Base-by-base conservation (phyloP, 805 yeast genomes). In the Pichia kluyveri region DNA sequence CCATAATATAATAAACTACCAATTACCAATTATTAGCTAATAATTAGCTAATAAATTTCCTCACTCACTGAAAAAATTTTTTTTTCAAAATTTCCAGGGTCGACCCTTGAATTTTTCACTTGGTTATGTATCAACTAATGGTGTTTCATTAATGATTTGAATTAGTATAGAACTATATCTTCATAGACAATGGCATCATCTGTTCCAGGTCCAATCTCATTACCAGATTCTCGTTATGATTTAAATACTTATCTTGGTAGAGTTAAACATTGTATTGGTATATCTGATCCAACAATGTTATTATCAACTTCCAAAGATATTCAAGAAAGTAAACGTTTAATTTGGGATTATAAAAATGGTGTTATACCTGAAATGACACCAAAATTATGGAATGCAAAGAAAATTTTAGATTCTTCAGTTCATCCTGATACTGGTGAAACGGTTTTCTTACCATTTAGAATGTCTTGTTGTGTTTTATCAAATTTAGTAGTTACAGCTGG, bases 171-270 rank as follows among this genome's bases (percentile, higher is more conserved):
- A n/a, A n/a, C n/a, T n/a, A n/a, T n/a, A n/a, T n/a, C n/a, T n/a
- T n/a, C n/a, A n/a, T n/a, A n/a, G n/a, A n/a, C n/a, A n/a, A 89
- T 89, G 97, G 95, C 97, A 2, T 86, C 95, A 11, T 81, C 96
- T 5, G 77, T 89, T 39, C 80, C 89, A 10, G 97, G 97, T 15
- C 82, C 85, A 8, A 76, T 85, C 41, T 73, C 84, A 0, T 71
- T 90, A 36, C 97, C 97, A 9, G 80, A 73, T 47, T 88, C 96
- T 19, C 77, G 73, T 49, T 86, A 80, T 66, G 96, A 93, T 63
- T 69, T 93, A 30, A 56, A 76, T 49, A 82, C 96, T 0, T 93
- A 93, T 66, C 77, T 85, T 83, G 99, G 99, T 15, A 79, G 99
- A 59, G 97, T 93, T 42, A 80, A 81, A 63, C 99, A 95, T 65